Base-by-base conservation (phyloP, 2,329 filamentous ascomycete genomes). In the Ceratocystis variospora region DNA sequence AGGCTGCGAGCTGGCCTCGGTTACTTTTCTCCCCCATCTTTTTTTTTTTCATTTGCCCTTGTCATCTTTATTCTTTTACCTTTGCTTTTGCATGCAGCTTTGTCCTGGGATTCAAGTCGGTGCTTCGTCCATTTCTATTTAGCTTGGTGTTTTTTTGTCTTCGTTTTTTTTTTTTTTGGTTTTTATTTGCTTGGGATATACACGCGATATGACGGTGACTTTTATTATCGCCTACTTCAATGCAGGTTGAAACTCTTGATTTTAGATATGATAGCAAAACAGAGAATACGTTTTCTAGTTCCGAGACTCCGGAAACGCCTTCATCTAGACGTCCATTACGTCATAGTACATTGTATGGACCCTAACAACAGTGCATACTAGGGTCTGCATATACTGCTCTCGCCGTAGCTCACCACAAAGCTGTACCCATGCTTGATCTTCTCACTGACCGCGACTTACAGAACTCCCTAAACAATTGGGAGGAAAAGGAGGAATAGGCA, bases 81-180 rank as follows among this genome's bases (percentile, higher is more conserved):
- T 25, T 59, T 25, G 44, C 41, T 17, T 57, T 33, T n/a, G 59
- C 28, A 46, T 62, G 31, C 63, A 48, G 61, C 41, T 44, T 63
- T 28, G 41, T 48, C 33, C 37, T 66, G 46, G 37, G 28, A 22
- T 44, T 50, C 48, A 22, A 22, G 37, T 41, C 31, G 22, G 22
- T 61, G 44, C 28, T 33, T 22, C 19, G 57, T 59, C 25, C 28
- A 10, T 46, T 67, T 61, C 17, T 53, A 50, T 19, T 44, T 64
- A 61, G 41, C 62, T 63, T n/a, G 53, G 45, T 61, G 33, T 53
- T 22, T 41, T 3, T 41, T 25, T 19, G 5, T 5, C 28, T 50
- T 44, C 44, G 15, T 41, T 28, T 33, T 41, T 66, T 33, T 41
- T 66, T 50, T 4, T 7, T 61, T n/a, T 7, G 17, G 6, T 7